Conservation (phyloP, 2,329 filamentous ascomycete genomes). For the Xylariaceae sp. region DNA sequence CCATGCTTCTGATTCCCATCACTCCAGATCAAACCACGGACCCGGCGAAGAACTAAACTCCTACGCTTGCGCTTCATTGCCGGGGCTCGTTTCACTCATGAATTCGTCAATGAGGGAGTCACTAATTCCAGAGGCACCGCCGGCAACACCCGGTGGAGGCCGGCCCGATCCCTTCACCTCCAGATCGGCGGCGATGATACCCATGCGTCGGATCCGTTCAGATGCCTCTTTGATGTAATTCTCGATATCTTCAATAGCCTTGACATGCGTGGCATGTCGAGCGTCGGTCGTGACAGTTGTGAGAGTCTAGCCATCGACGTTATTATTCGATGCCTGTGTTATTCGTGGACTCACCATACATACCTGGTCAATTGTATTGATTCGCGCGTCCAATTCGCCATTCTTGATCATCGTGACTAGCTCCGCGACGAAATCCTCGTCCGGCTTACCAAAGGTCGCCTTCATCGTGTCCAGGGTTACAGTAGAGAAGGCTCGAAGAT, state of each 20-base stretch:
- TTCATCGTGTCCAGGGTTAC: slow-evolving; percentile 78
- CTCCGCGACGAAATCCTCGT: slow-evolving; percentile 64
- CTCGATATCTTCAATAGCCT: slow-evolving; percentile 62
- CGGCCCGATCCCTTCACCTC: slow-evolving; percentile 51
- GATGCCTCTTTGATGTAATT: slow-evolving; percentile 70
- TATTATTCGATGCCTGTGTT: slow-evolving; percentile 1
- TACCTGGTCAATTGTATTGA: slow-evolving; percentile 77
- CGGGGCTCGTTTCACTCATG: slow-evolving; percentile 9
- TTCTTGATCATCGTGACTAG: slow-evolving; percentile 71
- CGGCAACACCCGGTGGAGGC: slow-evolving; percentile 15
- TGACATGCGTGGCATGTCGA: slow-evolving; percentile 63
- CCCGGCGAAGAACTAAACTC: too few relatives aligned
- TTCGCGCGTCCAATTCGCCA: slow-evolving; percentile 67
- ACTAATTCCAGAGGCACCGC: slow-evolving; percentile 21
- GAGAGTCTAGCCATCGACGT: slow-evolving; percentile 50
- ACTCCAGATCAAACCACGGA: too few relatives aligned
- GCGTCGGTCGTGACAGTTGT: slow-evolving; percentile 64
- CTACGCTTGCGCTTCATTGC: slow-evolving; percentile 2
- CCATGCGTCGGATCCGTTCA: slow-evolving; percentile 71
- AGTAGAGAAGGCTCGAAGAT: slow-evolving; percentile 83
- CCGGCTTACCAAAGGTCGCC: slow-evolving; percentile 63
- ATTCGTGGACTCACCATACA: slow-evolving; percentile 21
- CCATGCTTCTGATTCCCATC: background rate
- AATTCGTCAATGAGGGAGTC: slow-evolving; percentile 24
- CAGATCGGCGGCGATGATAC: slow-evolving; percentile 67